These are phyloP conservation scores for Tillandsia fasciculata DNA, from an alignment of 176 grass and related monocot genomes.

Conservation along the genomic window DNA sequence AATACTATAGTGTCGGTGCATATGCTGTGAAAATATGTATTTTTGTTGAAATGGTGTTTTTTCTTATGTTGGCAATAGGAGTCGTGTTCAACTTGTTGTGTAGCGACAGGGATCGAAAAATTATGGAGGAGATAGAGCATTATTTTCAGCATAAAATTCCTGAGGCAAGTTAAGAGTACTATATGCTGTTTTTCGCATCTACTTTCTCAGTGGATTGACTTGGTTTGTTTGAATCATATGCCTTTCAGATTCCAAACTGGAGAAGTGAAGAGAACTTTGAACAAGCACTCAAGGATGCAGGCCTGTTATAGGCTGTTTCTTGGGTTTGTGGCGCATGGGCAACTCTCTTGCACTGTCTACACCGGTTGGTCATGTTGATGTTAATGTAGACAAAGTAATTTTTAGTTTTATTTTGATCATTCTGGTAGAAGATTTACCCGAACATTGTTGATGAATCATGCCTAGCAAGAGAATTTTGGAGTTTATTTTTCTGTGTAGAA, in stretches of 20 bases:
- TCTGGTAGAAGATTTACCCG: background rate
- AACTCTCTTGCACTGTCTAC: background rate
- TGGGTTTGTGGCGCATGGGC: background rate
- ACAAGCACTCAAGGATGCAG: conserved; percentile 77
- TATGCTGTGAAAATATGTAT: background rate
- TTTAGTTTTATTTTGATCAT: background rate
- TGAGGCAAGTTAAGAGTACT: conserved; percentile 25
- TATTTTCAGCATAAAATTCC: conserved; percentile 62
- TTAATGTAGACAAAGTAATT: background rate
- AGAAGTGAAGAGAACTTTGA: conserved; percentile 75
- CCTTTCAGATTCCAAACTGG: conserved; percentile 57
- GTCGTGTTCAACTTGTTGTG: conserved; percentile 75
- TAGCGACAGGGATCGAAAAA: background rate
- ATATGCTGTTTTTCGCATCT: background rate
- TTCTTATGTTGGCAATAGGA: conserved; percentile 35
- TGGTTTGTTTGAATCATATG: background rate
- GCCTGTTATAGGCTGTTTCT: conserved; percentile 30
- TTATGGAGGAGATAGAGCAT: conserved; percentile 61
- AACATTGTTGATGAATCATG: background rate
- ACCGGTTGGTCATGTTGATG: background rate
- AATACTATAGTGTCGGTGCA: background rate
- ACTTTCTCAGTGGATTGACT: background rate
- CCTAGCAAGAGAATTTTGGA: background rate
- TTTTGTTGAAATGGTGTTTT: background rate
- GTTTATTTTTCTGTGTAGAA: background rate